Evolutionary conservation across 78 protist species (phyloP).

Genomic region (Corallochytrium limacisporum): DNA sequence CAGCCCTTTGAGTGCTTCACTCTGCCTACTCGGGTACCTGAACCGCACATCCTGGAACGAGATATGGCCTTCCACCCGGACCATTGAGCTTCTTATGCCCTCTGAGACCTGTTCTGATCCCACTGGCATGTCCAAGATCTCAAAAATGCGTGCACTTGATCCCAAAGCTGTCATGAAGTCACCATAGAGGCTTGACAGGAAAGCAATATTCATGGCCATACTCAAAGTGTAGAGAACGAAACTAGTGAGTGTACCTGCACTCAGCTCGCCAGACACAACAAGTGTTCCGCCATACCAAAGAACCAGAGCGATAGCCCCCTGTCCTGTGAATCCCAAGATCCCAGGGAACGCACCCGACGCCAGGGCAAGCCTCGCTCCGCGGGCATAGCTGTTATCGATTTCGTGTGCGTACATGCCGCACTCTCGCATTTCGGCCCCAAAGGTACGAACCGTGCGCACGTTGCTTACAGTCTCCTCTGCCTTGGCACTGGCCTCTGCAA

Average conservation of each 20-base stretch:
- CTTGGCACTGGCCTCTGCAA: slow-evolving; percentile 24
- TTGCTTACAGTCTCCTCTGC: slow-evolving; percentile 35
- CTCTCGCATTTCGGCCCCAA: slow-evolving; percentile 30
- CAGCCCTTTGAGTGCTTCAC: neutral
- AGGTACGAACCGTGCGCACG: slow-evolving; percentile 57
- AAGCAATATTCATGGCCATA: slow-evolving; percentile 36
- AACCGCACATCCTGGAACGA: slow-evolving; percentile 1
- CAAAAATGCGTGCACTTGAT: slow-evolving; percentile 59
- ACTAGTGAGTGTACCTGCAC: slow-evolving; percentile 40
- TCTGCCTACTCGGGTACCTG: no score
- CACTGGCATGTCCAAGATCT: slow-evolving; percentile 40
- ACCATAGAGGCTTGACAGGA: slow-evolving; percentile 2
- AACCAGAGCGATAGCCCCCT: slow-evolving; percentile 6
- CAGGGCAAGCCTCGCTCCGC: neutral
- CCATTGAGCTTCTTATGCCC: neutral
- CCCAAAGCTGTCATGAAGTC: slow-evolving; percentile 46
- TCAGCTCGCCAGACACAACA: slow-evolving; percentile 23
- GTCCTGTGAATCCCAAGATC: neutral
- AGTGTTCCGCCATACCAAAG: slow-evolving; percentile 59
- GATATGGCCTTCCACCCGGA: neutral
- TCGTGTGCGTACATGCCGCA: slow-evolving; percentile 11
- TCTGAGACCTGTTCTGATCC: neutral
- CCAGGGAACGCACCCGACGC: neutral
- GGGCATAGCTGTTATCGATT: slow-evolving; percentile 8
- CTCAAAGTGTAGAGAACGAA: slow-evolving; percentile 55